Evolutionary conservation across 768 basidiomycete genomes (phyloP), one percentile per base, ranked within the genome.

Genomic region (Clitopilus hobsonii): DNA sequence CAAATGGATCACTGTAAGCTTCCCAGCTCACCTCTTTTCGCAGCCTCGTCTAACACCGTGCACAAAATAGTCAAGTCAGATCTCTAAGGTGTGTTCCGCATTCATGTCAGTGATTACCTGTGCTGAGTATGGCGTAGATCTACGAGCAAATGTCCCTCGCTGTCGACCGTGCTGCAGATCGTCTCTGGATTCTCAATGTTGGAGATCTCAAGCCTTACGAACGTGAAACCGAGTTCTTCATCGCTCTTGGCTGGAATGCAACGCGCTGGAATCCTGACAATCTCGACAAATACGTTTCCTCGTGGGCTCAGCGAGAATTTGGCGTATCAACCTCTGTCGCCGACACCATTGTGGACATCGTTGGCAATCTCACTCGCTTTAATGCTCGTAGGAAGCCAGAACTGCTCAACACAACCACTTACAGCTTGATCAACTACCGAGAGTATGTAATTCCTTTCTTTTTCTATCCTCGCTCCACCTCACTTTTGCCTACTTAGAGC

Each of bases 171-270:
- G 71, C 83, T 24, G 84, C 85, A 6, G 78, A 73, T 11, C 73
- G 74, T 14, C 69, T 90, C 47, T 88, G 86, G 85, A 78, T 90
- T 41, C 67, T 90, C 53, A 90, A 89, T 64, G 86, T 90, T 53
- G 88, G 88, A 14, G 86, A 89, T 60, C 68, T 90, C 51, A 89
- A 89, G 65, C 86, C 86, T 2, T 84, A 84, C 57, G 88, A 90
- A 60, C 80, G 85, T 51, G 80, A 85, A 51, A 84, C 75, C 26
- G 86, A 88, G 59, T 87, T 85, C 66, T 89, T 86, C 76, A 68
- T 89, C 60, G 74, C 69, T 14, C 79, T 79, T 41, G 86, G 79
- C 2, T 89, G 81, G 76, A 78, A 90, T 59, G 66, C 80, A 0
- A 71, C 82, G 0, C 65, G 73, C 13, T 89, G 83, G 80, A 75